Conservation (phyloP, 345 rosid genomes). For the Eucalyptus marginata region DNA sequence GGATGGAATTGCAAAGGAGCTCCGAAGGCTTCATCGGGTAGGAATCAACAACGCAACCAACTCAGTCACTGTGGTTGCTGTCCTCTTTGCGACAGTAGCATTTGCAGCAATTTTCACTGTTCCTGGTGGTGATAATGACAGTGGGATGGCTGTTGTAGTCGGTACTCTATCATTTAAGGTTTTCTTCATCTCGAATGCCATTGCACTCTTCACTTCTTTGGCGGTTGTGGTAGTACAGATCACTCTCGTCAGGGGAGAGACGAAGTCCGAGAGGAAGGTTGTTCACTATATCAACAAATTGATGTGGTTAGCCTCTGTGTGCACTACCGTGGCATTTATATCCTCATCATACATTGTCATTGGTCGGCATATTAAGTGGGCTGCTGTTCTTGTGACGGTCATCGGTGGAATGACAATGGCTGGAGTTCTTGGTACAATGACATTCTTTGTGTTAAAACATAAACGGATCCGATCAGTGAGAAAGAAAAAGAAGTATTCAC, state of each 20-base stretch:
- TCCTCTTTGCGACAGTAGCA: slow-evolving; percentile 90
- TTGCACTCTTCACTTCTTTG: slow-evolving; percentile 77
- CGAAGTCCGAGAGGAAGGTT: slow-evolving; percentile 68
- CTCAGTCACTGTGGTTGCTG: slow-evolving; percentile 84
- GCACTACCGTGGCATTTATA: slow-evolving; percentile 67
- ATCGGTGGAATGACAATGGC: slow-evolving; percentile 68
- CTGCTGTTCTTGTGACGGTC: slow-evolving; percentile 65
- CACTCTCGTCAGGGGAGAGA: slow-evolving; percentile 78
- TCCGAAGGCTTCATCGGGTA: slow-evolving; percentile 64
- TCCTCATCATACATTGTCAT: slow-evolving; percentile 82
- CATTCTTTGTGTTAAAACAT: slow-evolving; percentile 63
- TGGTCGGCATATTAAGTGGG: slow-evolving; percentile 56
- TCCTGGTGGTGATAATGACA: slow-evolving; percentile 62
- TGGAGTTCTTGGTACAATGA: slow-evolving; percentile 64
- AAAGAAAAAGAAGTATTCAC: slow-evolving; percentile 38
- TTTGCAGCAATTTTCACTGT: slow-evolving; percentile 78
- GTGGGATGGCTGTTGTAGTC: slow-evolving; percentile 51
- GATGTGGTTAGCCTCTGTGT: slow-evolving; percentile 95
- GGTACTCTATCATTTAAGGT: slow-evolving; percentile 38
- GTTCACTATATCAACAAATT: slow-evolving; percentile 80
- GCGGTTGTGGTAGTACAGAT: slow-evolving; percentile 93
- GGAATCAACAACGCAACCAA: slow-evolving; percentile 87
- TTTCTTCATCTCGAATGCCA: slow-evolving; percentile 60
- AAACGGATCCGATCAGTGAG: slow-evolving; percentile 36
- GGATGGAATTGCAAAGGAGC: slow-evolving; percentile 67